These are phyloP conservation scores for Senecio squalidus DNA, from an alignment of 140 eudicot species.

Conservation along the genomic window DNA sequence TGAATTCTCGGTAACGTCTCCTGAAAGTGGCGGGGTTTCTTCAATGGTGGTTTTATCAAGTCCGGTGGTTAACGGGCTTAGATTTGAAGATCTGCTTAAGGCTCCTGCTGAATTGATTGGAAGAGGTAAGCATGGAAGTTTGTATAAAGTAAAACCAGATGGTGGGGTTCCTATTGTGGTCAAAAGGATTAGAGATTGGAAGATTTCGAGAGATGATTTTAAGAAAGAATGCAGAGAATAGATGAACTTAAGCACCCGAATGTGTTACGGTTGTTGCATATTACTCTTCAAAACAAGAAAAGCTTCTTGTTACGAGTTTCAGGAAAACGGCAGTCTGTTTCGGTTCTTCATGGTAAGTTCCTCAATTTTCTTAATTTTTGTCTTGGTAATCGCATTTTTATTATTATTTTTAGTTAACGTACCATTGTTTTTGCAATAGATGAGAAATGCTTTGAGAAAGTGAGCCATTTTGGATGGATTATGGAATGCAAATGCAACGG, in stretches of 20 bases:
- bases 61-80: slow-evolving; percentile 51
- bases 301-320: slow-evolving; percentile 74
- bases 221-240: slow-evolving; percentile 61
- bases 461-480: too few relatives aligned
- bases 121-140: slow-evolving; percentile 71
- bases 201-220: slow-evolving; percentile 51
- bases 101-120: slow-evolving; percentile 73
- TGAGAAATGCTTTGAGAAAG: too few relatives aligned
- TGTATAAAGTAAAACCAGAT: slow-evolving; percentile 46
- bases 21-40: slow-evolving; percentile 44
- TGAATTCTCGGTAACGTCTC: slow-evolving; percentile 61
- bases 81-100: slow-evolving; percentile 52
- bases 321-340: slow-evolving; percentile 69
- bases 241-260: slow-evolving; percentile 47
- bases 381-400: neutral
- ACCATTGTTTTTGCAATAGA: too few relatives aligned
- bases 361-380: neutral
- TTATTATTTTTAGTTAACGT: too few relatives aligned
- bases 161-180: slow-evolving; percentile 45
- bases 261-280: slow-evolving; percentile 56
- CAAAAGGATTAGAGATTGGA: slow-evolving; percentile 69
- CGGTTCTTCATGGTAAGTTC: slow-evolving; percentile 59
- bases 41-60: slow-evolving; percentile 49
- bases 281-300: slow-evolving; percentile 72
- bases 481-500: too few relatives aligned